A percentile compares a stretch with the other conserved stretches of the same genome.
Evolutionary conservation across 139 green algal species (phyloP).

Genomic region (Trebouxia sp.): DNA sequence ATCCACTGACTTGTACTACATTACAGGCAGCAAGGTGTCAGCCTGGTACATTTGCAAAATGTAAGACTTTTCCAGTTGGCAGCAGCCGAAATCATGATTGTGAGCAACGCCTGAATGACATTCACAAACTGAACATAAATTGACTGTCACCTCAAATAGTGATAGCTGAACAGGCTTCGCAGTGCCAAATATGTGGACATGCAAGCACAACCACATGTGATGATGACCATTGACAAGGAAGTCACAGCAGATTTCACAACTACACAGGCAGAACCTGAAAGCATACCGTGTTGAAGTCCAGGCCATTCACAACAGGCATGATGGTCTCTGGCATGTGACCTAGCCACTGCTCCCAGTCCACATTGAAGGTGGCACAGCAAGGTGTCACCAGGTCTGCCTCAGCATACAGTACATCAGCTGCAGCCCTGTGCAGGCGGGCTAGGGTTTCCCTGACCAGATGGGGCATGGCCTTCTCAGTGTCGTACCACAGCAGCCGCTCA

Average conservation of each 20-base stretch:
- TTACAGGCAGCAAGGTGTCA: neutral
- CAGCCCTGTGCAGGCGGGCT: constrained; percentile 15
- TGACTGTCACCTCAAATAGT: too few relatives aligned
- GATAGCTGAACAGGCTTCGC: too few relatives aligned
- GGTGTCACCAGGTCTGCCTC: constrained; percentile 17
- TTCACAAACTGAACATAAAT: too few relatives aligned
- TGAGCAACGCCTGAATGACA: too few relatives aligned
- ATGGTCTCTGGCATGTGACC: constrained; percentile 10
- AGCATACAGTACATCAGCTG: constrained; percentile 22
- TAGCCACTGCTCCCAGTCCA: constrained; percentile 25
- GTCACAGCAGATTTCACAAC: too few relatives aligned
- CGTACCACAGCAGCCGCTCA: constrained; percentile 23
- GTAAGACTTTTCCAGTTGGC: too few relatives aligned
- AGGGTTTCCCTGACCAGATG: constrained; percentile 10
- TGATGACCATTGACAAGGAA: too few relatives aligned
- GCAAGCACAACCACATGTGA: too few relatives aligned
- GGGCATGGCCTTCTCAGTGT: constrained; percentile 22
- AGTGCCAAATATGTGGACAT: too few relatives aligned
- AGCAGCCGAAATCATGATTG: too few relatives aligned
- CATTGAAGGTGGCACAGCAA: constrained; percentile 31
- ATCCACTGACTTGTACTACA: constrained; percentile 17
- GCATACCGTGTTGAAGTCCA: neutral
- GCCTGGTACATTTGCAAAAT: too few relatives aligned
- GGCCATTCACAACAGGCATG: constrained; percentile 16
- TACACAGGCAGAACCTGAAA: neutral